Conservation (phyloP, 176 grass and related monocot genomes). For the Oryza australiensis region DNA sequence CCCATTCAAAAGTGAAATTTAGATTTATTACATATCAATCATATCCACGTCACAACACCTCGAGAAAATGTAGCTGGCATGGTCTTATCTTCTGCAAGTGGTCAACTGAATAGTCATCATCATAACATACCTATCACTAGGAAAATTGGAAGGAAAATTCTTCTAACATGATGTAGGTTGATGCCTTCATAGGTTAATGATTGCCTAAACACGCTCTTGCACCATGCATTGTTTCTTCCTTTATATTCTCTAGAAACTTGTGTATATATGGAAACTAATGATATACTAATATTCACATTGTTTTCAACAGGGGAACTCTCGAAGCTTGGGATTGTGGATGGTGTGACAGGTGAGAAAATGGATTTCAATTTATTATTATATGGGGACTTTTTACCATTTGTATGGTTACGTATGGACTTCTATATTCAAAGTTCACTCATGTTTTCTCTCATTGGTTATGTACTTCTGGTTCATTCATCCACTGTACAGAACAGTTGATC, state of each 20-base stretch:
- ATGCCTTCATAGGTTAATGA: slow-evolving; percentile 6
- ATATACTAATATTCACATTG: slow-evolving; percentile 29
- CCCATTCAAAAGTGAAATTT: not conserved
- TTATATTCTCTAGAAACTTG: slow-evolving; percentile 34
- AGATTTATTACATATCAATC: not conserved
- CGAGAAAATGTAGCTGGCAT: not conserved
- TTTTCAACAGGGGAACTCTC: slow-evolving; percentile 78
- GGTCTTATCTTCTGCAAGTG: not conserved
- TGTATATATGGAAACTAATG: slow-evolving; percentile 7
- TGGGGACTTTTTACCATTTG: not conserved
- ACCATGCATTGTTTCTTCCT: slow-evolving; percentile 12
- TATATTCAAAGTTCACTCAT: slow-evolving; percentile 10
- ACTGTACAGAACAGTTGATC: not conserved
- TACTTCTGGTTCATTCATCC: not conserved
- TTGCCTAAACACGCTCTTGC: not conserved
- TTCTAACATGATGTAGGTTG: not conserved
- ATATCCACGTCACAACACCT: slow-evolving; percentile 5
- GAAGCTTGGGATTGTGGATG: slow-evolving; percentile 79
- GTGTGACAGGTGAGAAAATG: slow-evolving; percentile 65
- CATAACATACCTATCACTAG: slow-evolving; percentile 2
- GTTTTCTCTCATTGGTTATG: slow-evolving; percentile 8
- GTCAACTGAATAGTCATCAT: not conserved
- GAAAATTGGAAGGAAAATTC: slow-evolving; percentile 2
- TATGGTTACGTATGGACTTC: slow-evolving; percentile 16
- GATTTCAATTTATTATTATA: not conserved